These are phyloP conservation scores for Xylaria scruposa DNA, from an alignment of 495 filamentous ascomycete species.

Conservation along the genomic window DNA sequence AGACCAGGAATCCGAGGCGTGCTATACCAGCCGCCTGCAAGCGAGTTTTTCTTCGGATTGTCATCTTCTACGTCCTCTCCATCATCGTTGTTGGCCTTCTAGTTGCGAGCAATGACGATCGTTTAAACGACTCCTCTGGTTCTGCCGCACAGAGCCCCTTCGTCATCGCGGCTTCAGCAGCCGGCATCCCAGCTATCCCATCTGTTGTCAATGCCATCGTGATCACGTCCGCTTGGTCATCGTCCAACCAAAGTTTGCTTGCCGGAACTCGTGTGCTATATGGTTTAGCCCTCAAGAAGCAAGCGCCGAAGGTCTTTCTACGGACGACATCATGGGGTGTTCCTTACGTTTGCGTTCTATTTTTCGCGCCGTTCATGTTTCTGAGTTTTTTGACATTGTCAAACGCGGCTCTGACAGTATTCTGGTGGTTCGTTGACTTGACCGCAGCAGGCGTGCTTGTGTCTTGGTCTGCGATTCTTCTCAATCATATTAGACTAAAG, in stretches of 20 bases:
- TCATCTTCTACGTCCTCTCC: slow-evolving; percentile 67
- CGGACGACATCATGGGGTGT: slow-evolving; percentile 66
- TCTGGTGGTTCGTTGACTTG: slow-evolving; percentile 66
- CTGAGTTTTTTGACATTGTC: slow-evolving; percentile 67
- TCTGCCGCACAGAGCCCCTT: slow-evolving; percentile 70
- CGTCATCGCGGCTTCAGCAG: slow-evolving; percentile 71
- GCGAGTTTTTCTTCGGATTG: slow-evolving; percentile 57
- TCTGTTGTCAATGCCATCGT: slow-evolving; percentile 72
- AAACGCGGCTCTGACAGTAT: slow-evolving; percentile 62
- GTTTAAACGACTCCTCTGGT: slow-evolving; percentile 59
- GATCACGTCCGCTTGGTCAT: slow-evolving; percentile 73
- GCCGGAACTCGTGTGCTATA: slow-evolving; percentile 69
- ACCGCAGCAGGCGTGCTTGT: slow-evolving; percentile 62
- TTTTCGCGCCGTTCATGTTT: slow-evolving; percentile 60
- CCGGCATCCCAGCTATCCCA: slow-evolving; percentile 68
- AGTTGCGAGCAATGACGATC: slow-evolving; percentile 65
- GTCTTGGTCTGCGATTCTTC: slow-evolving; percentile 57
- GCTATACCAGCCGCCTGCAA: slow-evolving; percentile 60
- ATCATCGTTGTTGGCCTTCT: slow-evolving; percentile 68
- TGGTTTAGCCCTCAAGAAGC: slow-evolving; percentile 65
- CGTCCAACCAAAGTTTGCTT: slow-evolving; percentile 68
- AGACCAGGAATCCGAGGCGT: slow-evolving; percentile 63
- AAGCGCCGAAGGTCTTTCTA: slow-evolving; percentile 63
- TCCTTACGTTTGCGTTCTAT: slow-evolving; percentile 62
- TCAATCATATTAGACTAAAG: slow-evolving; percentile 56